A percentile compares a stretch with the other conserved stretches of the same genome.
Evolutionary conservation across 768 basidiomycete species (phyloP).

Genomic region (Pisolithus orientalis): DNA sequence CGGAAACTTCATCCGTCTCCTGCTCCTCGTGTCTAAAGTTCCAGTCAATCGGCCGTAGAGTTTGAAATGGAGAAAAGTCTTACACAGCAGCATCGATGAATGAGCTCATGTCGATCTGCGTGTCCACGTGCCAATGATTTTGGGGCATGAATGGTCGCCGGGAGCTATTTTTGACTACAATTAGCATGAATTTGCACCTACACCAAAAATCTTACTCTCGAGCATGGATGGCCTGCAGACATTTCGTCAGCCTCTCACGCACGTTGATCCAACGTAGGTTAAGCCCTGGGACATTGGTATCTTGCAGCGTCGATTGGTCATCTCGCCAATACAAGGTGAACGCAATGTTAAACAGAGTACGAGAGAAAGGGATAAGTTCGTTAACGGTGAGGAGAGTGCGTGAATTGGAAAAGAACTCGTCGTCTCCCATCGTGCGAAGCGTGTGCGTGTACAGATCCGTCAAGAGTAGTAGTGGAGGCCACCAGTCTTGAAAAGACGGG

Average conservation of each 20-base stretch:
- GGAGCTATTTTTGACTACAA: constrained; percentile 46
- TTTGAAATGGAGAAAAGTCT: constrained; percentile 16
- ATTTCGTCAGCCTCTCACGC: constrained; percentile 68
- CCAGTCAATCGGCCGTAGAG: background rate
- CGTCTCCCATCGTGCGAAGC: constrained; percentile 89
- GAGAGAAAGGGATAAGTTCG: constrained; percentile 70
- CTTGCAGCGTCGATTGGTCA: constrained; percentile 32
- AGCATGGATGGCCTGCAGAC: constrained; percentile 77
- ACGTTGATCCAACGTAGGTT: constrained; percentile 56
- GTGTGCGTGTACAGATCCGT: constrained; percentile 78
- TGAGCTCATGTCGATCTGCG: constrained; percentile 49
- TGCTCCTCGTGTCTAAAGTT: constrained; percentile 59
- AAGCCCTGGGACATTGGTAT: constrained; percentile 36
- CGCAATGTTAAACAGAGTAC: constrained; percentile 77
- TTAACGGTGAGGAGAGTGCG: constrained; percentile 78
- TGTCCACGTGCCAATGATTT: constrained; percentile 78
- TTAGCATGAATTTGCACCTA: background rate
- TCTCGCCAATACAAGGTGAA: constrained; percentile 72
- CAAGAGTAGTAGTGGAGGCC: constrained; percentile 72
- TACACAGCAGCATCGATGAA: constrained; percentile 89
- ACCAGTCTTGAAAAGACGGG: constrained; percentile 37
- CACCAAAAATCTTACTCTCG: constrained; percentile 61
- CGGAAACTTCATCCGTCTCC: constrained; percentile 31
- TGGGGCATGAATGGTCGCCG: constrained; percentile 74
- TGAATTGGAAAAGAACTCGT: constrained; percentile 81